Evolutionary conservation across 78 protist species (phyloP).

Genomic region (Diacronema lutheri): DNA sequence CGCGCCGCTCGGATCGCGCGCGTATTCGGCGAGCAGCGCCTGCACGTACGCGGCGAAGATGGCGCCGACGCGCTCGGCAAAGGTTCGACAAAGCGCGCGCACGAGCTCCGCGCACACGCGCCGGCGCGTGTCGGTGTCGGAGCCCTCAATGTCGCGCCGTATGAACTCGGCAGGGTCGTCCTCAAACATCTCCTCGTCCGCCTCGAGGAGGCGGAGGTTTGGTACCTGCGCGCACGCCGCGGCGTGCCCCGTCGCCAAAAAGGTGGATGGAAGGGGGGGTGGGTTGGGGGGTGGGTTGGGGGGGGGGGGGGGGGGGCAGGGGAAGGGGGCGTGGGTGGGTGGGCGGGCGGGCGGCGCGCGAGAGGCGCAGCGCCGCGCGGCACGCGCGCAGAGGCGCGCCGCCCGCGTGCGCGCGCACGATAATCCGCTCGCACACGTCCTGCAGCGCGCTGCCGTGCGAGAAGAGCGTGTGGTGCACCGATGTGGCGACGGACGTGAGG

Average conservation of each 20-base stretch:
- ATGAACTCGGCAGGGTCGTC: constrained; percentile 80
- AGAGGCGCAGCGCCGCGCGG: too few species aligned
- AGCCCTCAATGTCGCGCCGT: constrained; percentile 83
- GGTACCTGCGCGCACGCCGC: too few species aligned
- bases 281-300: not conserved
- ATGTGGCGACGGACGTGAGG: constrained; percentile 62
- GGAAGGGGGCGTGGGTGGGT: constrained; percentile 27
- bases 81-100: constrained; percentile 70
- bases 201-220: constrained; percentile 3
- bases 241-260: too few species aligned
- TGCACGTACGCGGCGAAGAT: constrained; percentile 59
- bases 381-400: constrained; percentile 60
- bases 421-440: constrained; percentile 69
- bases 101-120: constrained; percentile 81
- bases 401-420: too few species aligned
- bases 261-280: too few species aligned
- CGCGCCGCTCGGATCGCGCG: constrained; percentile 16
- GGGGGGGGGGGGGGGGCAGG: not conserved
- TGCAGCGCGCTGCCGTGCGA: constrained; percentile 42
- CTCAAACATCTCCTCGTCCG: constrained; percentile 81
- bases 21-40: constrained; percentile 41
- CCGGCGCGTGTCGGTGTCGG: constrained; percentile 83
- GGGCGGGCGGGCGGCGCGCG: too few species aligned
- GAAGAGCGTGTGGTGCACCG: constrained; percentile 67
- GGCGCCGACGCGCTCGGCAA: constrained; percentile 23